phyloP scores from a whole-genome alignment of 768 basidiomycete species.

The Amanita thiersii region DNA sequence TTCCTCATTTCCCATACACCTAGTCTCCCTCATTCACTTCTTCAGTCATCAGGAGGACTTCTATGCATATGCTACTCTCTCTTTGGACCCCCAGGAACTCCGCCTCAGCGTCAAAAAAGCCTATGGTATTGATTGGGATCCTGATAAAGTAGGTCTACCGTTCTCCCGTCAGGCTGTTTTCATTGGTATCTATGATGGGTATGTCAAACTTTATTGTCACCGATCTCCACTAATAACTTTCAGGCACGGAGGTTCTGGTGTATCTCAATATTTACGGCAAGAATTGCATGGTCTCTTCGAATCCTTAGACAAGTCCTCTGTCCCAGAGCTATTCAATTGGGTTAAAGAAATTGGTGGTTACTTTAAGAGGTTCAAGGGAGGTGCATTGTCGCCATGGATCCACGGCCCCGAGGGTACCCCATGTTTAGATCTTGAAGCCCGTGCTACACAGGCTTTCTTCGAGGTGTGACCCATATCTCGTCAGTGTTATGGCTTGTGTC shows the following conservation, averaged over 20 bases:
- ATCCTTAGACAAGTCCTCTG: constrained; percentile 57
- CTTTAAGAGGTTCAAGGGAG: constrained; percentile 83
- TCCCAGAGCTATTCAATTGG: constrained; percentile 73
- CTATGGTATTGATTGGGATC: constrained; percentile 68
- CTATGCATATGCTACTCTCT: constrained; percentile 66
- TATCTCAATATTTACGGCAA: constrained; percentile 78
- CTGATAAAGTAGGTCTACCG: constrained; percentile 39
- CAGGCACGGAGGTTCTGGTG: constrained; percentile 88
- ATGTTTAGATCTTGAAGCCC: constrained; percentile 70
- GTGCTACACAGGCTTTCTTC: constrained; percentile 82
- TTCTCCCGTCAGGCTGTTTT: constrained; percentile 74
- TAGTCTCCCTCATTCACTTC: constrained; percentile 7
- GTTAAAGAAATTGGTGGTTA: constrained; percentile 81
- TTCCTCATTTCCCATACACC: background rate
- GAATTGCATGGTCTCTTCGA: constrained; percentile 84
- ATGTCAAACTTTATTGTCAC: constrained; percentile 14
- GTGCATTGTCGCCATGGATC: constrained; percentile 67
- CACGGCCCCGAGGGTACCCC: constrained; percentile 22
- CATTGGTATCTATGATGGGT: constrained; percentile 92
- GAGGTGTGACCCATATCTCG: no score
- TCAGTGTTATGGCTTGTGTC: no score
- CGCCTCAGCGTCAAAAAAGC: constrained; percentile 51
- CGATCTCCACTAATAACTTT: background rate
- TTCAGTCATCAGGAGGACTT: constrained; percentile 82
- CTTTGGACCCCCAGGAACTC: constrained; percentile 71